phyloP scores from a whole-genome alignment of 208 protist species.

The Trypanosoma congolense region DNA sequence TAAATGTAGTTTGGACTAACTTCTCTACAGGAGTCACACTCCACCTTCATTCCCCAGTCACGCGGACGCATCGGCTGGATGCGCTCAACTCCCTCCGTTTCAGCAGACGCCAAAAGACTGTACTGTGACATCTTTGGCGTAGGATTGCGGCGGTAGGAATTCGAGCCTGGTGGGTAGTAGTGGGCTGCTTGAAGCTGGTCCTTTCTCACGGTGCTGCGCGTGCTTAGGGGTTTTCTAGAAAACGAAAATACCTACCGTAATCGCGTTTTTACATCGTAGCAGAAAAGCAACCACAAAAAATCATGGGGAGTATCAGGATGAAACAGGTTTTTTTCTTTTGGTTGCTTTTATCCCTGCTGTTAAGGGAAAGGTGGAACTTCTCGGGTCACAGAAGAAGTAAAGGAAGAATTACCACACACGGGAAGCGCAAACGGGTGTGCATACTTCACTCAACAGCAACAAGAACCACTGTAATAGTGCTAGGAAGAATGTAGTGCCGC shows the following conservation, averaged over 20 bases:
- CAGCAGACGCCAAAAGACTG: constrained; percentile 35
- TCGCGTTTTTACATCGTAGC: too few species aligned
- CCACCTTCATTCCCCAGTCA: constrained; percentile 49
- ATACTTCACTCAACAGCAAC: neutral
- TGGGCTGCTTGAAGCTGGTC: neutral
- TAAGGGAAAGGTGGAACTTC: too few species aligned
- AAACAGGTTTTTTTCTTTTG: too few species aligned
- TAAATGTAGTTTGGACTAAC: constrained; percentile 38
- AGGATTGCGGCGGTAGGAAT: neutral
- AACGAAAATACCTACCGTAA: too few species aligned
- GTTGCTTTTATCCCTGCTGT: too few species aligned
- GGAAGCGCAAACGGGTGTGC: too few species aligned
- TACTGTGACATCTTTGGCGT: constrained; percentile 66
- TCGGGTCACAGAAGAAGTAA: too few species aligned
- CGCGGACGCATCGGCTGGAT: constrained; percentile 34
- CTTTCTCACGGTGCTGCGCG: too few species aligned
- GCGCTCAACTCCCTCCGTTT: constrained; percentile 41
- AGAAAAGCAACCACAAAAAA: too few species aligned
- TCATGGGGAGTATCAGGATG: too few species aligned
- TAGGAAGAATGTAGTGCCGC: neutral
- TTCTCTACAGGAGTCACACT: constrained; percentile 54
- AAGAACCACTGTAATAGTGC: neutral
- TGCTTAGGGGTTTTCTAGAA: too few species aligned
- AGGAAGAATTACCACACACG: too few species aligned
- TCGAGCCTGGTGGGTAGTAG: neutral